A percentile compares a stretch with the other conserved stretches of the same genome.
Evolutionary conservation across 2,329 filamentous ascomycete species (phyloP).

Genomic region (Furcasterigmium furcatum): DNA sequence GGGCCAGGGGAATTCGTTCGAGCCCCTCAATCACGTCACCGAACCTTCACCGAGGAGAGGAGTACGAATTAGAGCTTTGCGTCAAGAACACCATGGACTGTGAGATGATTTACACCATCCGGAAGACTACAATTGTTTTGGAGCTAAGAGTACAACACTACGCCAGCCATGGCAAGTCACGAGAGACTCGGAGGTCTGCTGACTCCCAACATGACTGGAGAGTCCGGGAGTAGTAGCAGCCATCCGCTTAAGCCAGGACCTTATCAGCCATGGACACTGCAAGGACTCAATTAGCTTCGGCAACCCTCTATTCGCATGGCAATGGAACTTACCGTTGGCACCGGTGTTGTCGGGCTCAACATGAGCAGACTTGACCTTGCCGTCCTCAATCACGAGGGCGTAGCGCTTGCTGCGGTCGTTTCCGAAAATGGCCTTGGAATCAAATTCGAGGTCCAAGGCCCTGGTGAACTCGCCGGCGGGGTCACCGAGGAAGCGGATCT

Average conservation of each 20-base stretch:
- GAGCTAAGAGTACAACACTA: background rate
- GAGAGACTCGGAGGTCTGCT: no score
- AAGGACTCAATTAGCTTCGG: background rate
- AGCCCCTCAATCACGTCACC: no score
- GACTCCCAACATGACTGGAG: no score
- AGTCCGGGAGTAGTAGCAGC: no score
- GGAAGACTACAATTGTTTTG: no score
- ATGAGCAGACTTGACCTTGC: conserved; percentile 76
- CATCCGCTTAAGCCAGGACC: conserved; percentile 38
- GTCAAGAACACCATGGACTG: no score
- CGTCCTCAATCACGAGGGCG: conserved; percentile 77
- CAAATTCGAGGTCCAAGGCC: conserved; percentile 79
- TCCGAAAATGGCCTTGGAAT: conserved; percentile 76
- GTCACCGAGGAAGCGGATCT: conserved; percentile 90
- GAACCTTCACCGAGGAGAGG: no score
- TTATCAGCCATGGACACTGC: conserved; percentile 50
- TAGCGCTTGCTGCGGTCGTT: conserved; percentile 83
- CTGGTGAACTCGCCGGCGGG: conserved; percentile 77
- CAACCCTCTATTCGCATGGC: no score
- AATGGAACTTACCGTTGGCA: conserved; percentile 67
- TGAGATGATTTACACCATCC: no score
- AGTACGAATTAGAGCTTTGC: no score
- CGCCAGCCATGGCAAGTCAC: background rate
- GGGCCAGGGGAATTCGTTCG: no score
- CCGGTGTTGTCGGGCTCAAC: conserved; percentile 90